A percentile compares a stretch with the other conserved stretches of the same genome.
These are phyloP conservation scores for Ramularia endophylla DNA, from an alignment of 2,329 filamentous ascomycete species.

Conservation along the genomic window DNA sequence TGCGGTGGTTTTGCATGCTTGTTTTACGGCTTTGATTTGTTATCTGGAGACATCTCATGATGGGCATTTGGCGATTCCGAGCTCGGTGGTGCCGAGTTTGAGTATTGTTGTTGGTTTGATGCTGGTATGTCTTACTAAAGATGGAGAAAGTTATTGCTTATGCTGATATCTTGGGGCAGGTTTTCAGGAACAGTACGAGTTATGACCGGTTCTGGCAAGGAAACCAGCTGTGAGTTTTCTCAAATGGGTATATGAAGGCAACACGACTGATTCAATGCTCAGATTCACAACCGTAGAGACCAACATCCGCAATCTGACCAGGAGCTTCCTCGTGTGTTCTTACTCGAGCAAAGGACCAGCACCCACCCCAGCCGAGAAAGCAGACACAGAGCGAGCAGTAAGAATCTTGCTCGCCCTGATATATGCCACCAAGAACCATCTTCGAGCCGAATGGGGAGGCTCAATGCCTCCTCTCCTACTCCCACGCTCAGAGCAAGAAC, in stretches of 20 bases:
- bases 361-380: slow-evolving; percentile 40
- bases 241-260: too few species aligned
- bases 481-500: slow-evolving; percentile 19
- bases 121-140: slow-evolving; percentile 53
- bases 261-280: too few species aligned
- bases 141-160: too few species aligned
- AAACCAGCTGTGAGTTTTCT: slow-evolving; percentile 29
- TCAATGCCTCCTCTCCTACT: slow-evolving; percentile 29
- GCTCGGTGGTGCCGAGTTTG: slow-evolving; percentile 55
- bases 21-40: slow-evolving; percentile 54
- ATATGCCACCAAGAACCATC: slow-evolving; percentile 59
- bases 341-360: slow-evolving; percentile 23
- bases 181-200: slow-evolving; percentile 57
- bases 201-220: slow-evolving; percentile 59
- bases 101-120: slow-evolving; percentile 62
- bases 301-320: slow-evolving; percentile 53
- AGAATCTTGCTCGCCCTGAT: slow-evolving; percentile 56
- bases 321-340: slow-evolving; percentile 49
- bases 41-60: slow-evolving; percentile 45
- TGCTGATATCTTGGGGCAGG: too few species aligned
- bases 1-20: slow-evolving; percentile 51
- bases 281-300: slow-evolving; percentile 50
- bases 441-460: slow-evolving; percentile 57
- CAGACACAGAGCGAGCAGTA: slow-evolving; percentile 54
- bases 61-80: slow-evolving; percentile 49